A percentile compares a stretch with the other conserved stretches of the same genome.
Conservation (phyloP, 345 rosid species). For the Euphorbia tirucalli region DNA sequence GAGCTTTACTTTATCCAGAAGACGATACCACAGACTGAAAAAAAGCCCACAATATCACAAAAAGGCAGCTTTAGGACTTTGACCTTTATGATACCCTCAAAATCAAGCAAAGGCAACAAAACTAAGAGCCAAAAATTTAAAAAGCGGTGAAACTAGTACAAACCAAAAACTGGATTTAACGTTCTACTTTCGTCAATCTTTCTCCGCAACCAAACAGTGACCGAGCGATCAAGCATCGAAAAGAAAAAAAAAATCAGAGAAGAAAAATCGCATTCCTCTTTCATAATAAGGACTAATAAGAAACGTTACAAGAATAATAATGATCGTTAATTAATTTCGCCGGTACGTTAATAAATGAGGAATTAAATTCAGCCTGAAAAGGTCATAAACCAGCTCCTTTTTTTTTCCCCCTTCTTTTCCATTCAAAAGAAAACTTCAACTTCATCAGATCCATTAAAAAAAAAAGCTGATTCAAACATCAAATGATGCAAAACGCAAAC, state of each 20-base stretch:
- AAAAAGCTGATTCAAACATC: not conserved
- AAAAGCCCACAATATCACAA: constrained; percentile 12
- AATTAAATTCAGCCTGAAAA: not conserved
- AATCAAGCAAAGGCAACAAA: not conserved
- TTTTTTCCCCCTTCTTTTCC: too few relatives aligned
- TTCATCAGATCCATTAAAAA: not conserved
- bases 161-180: not conserved
- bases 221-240: not conserved
- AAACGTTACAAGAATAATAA: not conserved
- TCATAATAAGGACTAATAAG: not conserved
- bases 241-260: not conserved
- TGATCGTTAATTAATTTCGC: not conserved
- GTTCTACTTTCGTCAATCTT: constrained; percentile 4
- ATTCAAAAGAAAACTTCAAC: too few relatives aligned
- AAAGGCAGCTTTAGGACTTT: constrained; percentile 2
- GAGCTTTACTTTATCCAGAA: constrained; percentile 27
- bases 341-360: not conserved
- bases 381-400: not conserved
- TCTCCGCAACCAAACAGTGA: constrained; percentile 27
- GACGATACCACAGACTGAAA: constrained; percentile 12
- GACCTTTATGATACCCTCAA: not conserved
- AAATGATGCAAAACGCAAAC: not conserved
- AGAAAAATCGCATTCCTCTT: not conserved
- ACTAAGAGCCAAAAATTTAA: not conserved
- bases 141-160: not conserved